These are phyloP conservation scores for Nosema muscidifuracis DNA, from an alignment of 371 early-diverging fungal genomes.

Conservation along the genomic window DNA sequence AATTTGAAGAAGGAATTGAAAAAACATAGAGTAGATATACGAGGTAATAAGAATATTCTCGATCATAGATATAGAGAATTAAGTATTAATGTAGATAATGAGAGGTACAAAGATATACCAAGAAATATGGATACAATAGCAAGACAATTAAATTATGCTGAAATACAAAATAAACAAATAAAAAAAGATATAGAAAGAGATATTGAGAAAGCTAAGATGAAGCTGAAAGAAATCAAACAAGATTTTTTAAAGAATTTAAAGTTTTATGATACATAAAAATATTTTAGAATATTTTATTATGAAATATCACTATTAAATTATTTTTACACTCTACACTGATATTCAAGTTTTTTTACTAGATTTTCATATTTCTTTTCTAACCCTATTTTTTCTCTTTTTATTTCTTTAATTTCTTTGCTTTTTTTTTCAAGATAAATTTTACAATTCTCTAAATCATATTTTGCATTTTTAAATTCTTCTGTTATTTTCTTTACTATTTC, in stretches of 20 bases:
- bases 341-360: not conserved
- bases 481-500: constrained; percentile 45
- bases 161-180: not conserved
- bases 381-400: constrained; percentile 46
- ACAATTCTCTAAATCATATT: constrained; percentile 43
- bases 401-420: constrained; percentile 48
- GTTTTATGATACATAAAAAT: too few species aligned
- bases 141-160: not conserved
- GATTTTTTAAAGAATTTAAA: too few species aligned
- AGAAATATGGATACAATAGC: constrained; percentile 1
- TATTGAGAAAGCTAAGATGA: not conserved
- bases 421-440: constrained; percentile 57
- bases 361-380: constrained; percentile 29
- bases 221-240: too few species aligned
- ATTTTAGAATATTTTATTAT: too few species aligned
- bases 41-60: not conserved
- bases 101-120: constrained; percentile 1
- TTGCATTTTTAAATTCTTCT: constrained; percentile 54
- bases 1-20: not conserved
- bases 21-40: not conserved
- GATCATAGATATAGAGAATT: not conserved
- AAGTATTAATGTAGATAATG: constrained; percentile 5
- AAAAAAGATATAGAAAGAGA: not conserved
- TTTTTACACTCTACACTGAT: too few species aligned
- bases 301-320: too few species aligned